These are phyloP conservation scores for Heliamphora exappendiculata DNA, from an alignment of 148 eudicot genomes.

Conservation along the genomic window DNA sequence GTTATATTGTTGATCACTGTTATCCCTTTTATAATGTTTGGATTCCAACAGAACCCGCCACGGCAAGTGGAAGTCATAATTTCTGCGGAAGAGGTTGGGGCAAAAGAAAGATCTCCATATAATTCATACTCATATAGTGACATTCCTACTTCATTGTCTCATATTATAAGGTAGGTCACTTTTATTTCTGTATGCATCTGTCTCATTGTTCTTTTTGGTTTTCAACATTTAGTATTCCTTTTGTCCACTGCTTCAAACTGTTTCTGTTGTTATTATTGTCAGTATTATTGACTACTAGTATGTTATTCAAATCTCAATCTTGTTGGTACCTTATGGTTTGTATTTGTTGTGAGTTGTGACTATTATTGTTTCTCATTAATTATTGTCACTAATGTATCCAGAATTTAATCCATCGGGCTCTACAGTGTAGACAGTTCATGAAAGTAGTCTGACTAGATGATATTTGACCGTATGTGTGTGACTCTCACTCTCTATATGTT, in stretches of 20 bases:
- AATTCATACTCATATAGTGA: constrained; percentile 52
- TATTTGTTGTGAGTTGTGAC: no score
- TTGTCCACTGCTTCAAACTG: background rate
- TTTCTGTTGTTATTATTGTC: background rate
- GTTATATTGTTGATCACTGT: background rate
- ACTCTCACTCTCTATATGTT: no score
- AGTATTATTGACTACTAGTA: background rate
- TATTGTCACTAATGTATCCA: no score
- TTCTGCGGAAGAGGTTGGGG: constrained; percentile 69
- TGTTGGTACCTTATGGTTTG: background rate
- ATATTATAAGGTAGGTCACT: constrained; percentile 34
- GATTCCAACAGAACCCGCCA: constrained; percentile 33
- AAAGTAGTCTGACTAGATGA: no score
- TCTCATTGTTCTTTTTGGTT: background rate
- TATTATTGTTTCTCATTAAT: no score
- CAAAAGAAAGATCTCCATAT: constrained; percentile 59
- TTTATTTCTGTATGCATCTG: constrained; percentile 1
- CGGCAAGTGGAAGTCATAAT: constrained; percentile 62
- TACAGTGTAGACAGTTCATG: no score
- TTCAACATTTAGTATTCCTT: no score
- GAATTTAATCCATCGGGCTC: no score
- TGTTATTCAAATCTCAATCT: no score
- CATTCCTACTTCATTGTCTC: constrained; percentile 48
- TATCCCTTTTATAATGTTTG: constrained; percentile 10
- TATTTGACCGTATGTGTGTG: no score